Evolutionary conservation across 163 green algal species (phyloP), one percentile per base, ranked within the genome.

Genomic region (Scenedesmus sp.): DNA sequence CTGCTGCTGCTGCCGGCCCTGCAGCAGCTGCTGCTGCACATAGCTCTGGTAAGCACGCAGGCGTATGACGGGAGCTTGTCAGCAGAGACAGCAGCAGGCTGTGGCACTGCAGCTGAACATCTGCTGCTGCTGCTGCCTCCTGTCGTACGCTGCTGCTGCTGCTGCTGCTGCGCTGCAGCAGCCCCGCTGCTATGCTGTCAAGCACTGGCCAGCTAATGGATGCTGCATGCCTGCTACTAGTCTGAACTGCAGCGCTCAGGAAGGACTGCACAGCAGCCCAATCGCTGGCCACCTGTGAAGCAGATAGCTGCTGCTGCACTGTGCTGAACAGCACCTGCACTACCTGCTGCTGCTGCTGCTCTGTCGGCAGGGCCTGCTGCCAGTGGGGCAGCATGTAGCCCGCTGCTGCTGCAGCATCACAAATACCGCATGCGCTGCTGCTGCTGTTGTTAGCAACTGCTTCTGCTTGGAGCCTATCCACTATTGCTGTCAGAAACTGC

Each of bases 321-420:
- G 4, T 15, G 2, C 70, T 8, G 13, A 79, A 26, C 23, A 79
- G 3, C 5, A 5, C 70, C 23, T 52, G 70, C 70, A 79, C 70
- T 79, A 6, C 23, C 70, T 79, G 74, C 56, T 88, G 64, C 85
- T 83, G 84, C 84, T 82, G 62, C 64, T 89, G 84, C 64, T 64
- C 74, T 66, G 57, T 26, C 12, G 26, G 52, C 70, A 85, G 4
- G 8, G 57, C 52, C 26, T 15, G 73, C 73, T 86, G 62, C 87
- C 87, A 91, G 1, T 67, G 56, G 55, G 76, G n/a, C 15, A 91
- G 9, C 70, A 91, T 52, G 15, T 62, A 82, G 2, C 87, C 87
- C 55, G 87, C 87, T 77, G 87, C 87, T 81, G 76, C 59, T 67
- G 87, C 87, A 52, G 76, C 87, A 76, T 91, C 87, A 56, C 46